Evolutionary conservation across 441 rosid genomes (phyloP), one percentile per base, ranked within the genome.

Genomic region (Bocquillonia castaneifolia): DNA sequence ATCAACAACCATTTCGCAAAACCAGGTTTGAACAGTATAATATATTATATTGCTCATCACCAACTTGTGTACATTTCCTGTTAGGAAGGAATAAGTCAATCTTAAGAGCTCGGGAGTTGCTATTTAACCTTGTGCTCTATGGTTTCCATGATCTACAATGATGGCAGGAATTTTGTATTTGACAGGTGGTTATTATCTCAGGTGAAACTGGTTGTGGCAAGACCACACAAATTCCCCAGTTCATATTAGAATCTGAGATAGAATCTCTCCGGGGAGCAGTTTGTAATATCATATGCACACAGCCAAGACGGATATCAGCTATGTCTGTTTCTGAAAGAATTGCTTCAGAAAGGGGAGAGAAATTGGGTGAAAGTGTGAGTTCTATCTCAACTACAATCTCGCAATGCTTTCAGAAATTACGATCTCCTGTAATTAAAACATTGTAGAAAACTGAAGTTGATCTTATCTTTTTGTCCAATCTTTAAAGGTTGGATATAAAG

Each of bases 201-300:
- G 98, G 97, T 58, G 93, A 90, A 87, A 92, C 98, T 79, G 98
- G 98, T 56, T 92, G 98, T 70, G 98, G 98, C 77, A 92, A 92
- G 85, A 92, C 98, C 70, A 92, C 96, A 22, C 97, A 92, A 66
- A 81, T 92, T 81, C 97, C 98, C 67, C 98, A 90, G 78, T 92
- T 81, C 75, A 83, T 92, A 61, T 80, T 92, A 75, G 98, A 92
- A 79, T 82, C 96, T 52, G 86, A 90, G 81, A 77, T 87, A 75
- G 83, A 82, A 67, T 84, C 86, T 80, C 78, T 65, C 31, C 81
- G 71, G 1, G 98, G 98, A 73, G 96, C 97, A 75, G 75, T 34
- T 72, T 92, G 96, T 75, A 90, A 80, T 74, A 84, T 92, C 73
- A 83, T 92, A 75, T 92, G 98, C 62, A 92, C 98, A 31, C 98